phyloP scores from a whole-genome alignment of 148 eudicot genomes.

The Rhododendron molle region DNA sequence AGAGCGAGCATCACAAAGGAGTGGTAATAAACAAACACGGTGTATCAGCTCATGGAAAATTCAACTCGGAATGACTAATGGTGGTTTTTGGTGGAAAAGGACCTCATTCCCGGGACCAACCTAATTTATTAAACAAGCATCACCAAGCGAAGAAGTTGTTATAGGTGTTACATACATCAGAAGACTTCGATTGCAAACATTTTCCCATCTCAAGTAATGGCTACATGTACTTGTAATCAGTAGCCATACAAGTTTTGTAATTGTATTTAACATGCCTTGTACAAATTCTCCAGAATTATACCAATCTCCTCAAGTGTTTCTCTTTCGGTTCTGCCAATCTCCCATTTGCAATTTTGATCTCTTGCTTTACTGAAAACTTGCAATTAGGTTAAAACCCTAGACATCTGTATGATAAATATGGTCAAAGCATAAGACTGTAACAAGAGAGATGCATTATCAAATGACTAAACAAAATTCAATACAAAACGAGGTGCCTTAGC shows the following conservation, averaged over 20 bases:
- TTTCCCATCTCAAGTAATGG: background rate
- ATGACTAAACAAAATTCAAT: conserved; percentile 1
- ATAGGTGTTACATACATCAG: background rate
- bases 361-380: background rate
- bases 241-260: background rate
- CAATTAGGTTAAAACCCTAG: background rate
- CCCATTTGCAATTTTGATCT: conserved; percentile 1
- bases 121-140: background rate
- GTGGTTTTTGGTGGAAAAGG: background rate
- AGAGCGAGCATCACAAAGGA: background rate
- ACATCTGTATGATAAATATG: background rate
- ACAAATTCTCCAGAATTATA: conserved; percentile 19
- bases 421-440: background rate
- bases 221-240: background rate
- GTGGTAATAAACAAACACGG: background rate
- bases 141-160: background rate
- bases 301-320: background rate
- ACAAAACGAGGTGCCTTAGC: background rate
- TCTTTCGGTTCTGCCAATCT: background rate
- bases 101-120: background rate
- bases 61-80: background rate
- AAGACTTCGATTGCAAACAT: background rate
- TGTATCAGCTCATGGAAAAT: background rate
- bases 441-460: background rate
- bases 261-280: conserved; percentile 33